Base-by-base conservation (phyloP, 495 filamentous ascomycete genomes). In the Venustampulla echinocandica region DNA sequence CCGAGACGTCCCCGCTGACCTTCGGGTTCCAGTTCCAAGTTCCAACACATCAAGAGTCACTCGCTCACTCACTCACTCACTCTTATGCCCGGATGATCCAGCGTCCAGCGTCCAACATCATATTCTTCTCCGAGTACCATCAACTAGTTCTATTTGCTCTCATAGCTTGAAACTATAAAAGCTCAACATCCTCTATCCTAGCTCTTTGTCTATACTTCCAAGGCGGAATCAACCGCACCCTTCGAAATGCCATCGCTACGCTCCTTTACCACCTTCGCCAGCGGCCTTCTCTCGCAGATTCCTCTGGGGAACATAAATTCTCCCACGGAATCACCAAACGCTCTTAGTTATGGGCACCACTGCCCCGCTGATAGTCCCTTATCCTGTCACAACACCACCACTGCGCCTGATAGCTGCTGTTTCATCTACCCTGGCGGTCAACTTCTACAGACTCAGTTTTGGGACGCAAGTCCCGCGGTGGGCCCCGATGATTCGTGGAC, bases 371-470 rank as follows among this genome's bases (percentile, higher is more conserved):
- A 73, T 43, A 64, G 65, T 14, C 71, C 69, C 3, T 42, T 67
- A n/a, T 74, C 69, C 53, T 74, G 70, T 48, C 61, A 70, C 45
- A 70, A 69, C 48, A 67, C 46, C 45, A 68, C 65, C 0, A 43
- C 52, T 10, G 60, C 57, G 1, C 61, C 63, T n/a, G 71, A 84
- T 47, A 73, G 74, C 20, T 94, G 89, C 68, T 95, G 88, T 67
- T 88, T 89, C 64, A 85, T 90, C 55, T 64, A 81, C 40, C 85
- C 85, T 0, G 85, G 87, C 14, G 88, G 89, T 1, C 78, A 83
- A 45, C 63, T 94, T 42, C 69, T 94, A 40, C 74, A 81, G 58
- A 89, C 88, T 1, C 87, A 94, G 57, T 92, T 95, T 67, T 95
- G 87, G 87, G 87, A 95, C 57, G 71, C 74, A 4, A 64, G 76